These are phyloP conservation scores for Cicer chorassanicum DNA, from an alignment of 306 rosid species.

Conservation along the genomic window DNA sequence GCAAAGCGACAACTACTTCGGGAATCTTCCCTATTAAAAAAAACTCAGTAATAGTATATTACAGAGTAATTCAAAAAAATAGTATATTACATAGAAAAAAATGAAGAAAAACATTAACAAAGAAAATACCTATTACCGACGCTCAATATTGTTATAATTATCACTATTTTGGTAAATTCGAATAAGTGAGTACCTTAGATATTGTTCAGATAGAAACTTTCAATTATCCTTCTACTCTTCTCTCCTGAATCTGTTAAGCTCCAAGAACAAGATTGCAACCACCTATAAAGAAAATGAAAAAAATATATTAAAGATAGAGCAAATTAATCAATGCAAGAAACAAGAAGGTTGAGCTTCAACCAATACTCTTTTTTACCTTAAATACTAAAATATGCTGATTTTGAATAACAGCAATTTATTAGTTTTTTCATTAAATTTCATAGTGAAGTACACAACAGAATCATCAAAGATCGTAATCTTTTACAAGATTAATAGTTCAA, in stretches of 20 bases:
- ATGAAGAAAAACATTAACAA: slow-evolving; percentile 13
- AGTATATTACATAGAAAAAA: not conserved
- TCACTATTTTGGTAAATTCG: slow-evolving; percentile 25
- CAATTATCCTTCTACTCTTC: slow-evolving; percentile 46
- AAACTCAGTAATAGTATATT: not conserved
- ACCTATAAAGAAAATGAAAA: slow-evolving; percentile 9
- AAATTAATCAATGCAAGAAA: slow-evolving; percentile 3
- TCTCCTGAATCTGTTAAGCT: slow-evolving; percentile 44
- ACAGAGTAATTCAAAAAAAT: too few relatives aligned
- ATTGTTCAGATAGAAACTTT: not conserved
- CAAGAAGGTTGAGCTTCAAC: slow-evolving; percentile 20
- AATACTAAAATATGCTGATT: not conserved
- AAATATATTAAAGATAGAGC: not conserved
- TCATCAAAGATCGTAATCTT: slow-evolving; percentile 8
- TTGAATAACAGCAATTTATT: not conserved
- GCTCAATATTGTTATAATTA: slow-evolving; percentile 21
- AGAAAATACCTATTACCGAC: slow-evolving; percentile 2
- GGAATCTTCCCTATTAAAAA: slow-evolving; percentile 35
- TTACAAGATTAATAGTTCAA: not conserved
- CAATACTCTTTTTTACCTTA: not conserved
- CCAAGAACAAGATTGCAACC: slow-evolving; percentile 33
- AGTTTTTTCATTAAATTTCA: not conserved
- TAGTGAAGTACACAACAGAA: not conserved
- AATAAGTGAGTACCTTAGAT: slow-evolving; percentile 49
- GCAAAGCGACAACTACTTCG: slow-evolving; percentile 49